A percentile compares a stretch with the other conserved stretches of the same genome.
Evolutionary conservation across 768 basidiomycete genomes (phyloP).

Genomic region (Lactarius hengduanensis): DNA sequence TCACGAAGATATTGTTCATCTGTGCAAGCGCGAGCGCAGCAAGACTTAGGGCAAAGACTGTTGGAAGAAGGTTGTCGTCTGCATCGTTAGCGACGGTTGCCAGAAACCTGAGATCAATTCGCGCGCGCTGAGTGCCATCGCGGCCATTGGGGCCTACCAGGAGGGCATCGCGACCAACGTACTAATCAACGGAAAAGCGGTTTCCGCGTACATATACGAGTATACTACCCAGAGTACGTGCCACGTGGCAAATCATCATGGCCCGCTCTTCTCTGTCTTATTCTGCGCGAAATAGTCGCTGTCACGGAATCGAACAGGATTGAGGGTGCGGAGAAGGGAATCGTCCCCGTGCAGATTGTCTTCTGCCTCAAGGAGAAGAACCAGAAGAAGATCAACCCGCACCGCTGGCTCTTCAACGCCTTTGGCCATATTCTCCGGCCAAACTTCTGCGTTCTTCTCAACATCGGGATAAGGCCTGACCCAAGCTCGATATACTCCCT

Average conservation of each 20-base stretch:
- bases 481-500: conserved; percentile 87
- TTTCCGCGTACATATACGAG: conserved; percentile 85
- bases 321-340: conserved; percentile 60
- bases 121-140: too few relatives aligned
- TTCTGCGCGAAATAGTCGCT: conserved; percentile 52
- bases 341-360: conserved; percentile 60
- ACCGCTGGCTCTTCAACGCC: too few relatives aligned
- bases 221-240: conserved; percentile 80
- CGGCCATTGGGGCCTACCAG: too few relatives aligned
- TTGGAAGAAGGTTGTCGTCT: too few relatives aligned
- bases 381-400: too few relatives aligned
- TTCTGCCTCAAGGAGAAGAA: too few relatives aligned
- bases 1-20: too few relatives aligned
- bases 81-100: too few relatives aligned
- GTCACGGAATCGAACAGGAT: conserved; percentile 79
- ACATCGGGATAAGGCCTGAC: conserved; percentile 84
- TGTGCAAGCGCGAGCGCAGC: too few relatives aligned
- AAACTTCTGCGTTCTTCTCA: conserved; percentile 39
- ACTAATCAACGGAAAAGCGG: conserved; percentile 77
- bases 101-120: too few relatives aligned
- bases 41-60: too few relatives aligned
- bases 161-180: conserved; percentile 31
- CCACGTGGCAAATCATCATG: not conserved
- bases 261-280: not conserved
- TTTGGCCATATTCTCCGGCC: too few relatives aligned